Base-by-base conservation (phyloP, 164 flowering plant genomes). In the Vitis labrusca region DNA sequence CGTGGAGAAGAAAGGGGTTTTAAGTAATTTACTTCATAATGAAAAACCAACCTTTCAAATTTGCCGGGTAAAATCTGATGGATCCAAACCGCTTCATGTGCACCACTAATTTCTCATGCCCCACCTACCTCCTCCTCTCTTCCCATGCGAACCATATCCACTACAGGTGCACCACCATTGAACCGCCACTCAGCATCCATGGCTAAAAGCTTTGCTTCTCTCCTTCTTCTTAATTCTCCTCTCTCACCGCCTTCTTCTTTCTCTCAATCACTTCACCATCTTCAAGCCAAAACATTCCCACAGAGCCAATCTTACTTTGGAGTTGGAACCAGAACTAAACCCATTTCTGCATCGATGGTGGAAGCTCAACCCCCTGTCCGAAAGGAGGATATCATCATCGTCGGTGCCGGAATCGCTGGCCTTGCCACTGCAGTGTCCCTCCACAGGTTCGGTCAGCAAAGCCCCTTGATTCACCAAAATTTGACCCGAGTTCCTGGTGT, bases 331-430 rank as follows among this genome's bases (percentile, higher is more conserved):
- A 70, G 74, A 68, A 9, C 37, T 56, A 71, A 61, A 16, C 66
- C 68, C 64, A 66, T 64, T 56, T 59, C 29, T 59, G 54, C 37
- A 17, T 67, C 75, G 1, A 50, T 17, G 54, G 16, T 54, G 16
- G 73, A 70, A 76, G 65, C 82, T 66, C 69, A 60, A 51, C 29
- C 66, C n/a, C 76, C 58, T 56, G 77, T 73, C 32, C 71, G 71
- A 58, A 77, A 80, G 71, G 88, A 90, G 72, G 85, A 89, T 16
- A 68, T 91, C 3, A 91, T 93, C 64, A 76, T 93, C 2, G 85
- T 93, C 6, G 98, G 97, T 7, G 97, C 87, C 2, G 98, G 98
- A 54, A 90, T 93, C 49, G 94, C 93, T 3, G 98, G 98, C 47
- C 91, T 94, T 11, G 90, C 97, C 37, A 90, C 96, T 8, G 89